phyloP scores from a whole-genome alignment of 257 asterid genomes.

The Nicotiana obtusifolia region DNA sequence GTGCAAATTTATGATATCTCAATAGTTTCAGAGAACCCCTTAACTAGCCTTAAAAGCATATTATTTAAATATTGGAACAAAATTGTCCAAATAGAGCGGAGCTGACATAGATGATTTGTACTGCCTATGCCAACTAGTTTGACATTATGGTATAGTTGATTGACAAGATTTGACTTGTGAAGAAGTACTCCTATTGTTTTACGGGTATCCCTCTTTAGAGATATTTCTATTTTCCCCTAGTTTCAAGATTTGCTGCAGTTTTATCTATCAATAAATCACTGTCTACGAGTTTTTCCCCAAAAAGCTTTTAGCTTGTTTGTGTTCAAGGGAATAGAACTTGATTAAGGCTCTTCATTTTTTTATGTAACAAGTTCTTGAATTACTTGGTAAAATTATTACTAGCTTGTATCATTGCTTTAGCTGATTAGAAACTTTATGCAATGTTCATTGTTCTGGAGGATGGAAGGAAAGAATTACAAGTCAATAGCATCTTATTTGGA shows the following conservation, averaged over 20 bases:
- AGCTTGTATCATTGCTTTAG: neutral
- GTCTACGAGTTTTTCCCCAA: neutral
- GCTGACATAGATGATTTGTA: neutral
- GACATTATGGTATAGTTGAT: neutral
- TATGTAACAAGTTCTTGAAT: neutral
- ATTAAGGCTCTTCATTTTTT: neutral
- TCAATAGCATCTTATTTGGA: neutral
- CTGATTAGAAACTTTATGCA: neutral
- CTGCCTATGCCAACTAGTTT: neutral
- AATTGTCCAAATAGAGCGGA: neutral
- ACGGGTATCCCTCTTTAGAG: neutral
- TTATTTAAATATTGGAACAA: neutral
- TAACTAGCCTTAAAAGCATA: neutral
- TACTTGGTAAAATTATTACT: neutral
- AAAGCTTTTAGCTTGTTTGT: slow-evolving; percentile 2
- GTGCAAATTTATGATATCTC: neutral
- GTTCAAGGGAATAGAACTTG: neutral
- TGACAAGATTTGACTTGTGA: neutral
- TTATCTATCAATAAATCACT: neutral
- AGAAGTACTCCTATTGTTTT: neutral
- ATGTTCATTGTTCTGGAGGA: neutral
- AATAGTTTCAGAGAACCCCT: neutral
- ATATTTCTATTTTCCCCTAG: neutral
- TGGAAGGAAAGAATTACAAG: neutral
- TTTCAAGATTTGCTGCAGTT: neutral